Percentiles rank a stretch among this genome's conserved stretches.
These are phyloP conservation scores for Juglanconis juglandina DNA, from an alignment of 2,329 filamentous ascomycete species.

Conservation along the genomic window DNA sequence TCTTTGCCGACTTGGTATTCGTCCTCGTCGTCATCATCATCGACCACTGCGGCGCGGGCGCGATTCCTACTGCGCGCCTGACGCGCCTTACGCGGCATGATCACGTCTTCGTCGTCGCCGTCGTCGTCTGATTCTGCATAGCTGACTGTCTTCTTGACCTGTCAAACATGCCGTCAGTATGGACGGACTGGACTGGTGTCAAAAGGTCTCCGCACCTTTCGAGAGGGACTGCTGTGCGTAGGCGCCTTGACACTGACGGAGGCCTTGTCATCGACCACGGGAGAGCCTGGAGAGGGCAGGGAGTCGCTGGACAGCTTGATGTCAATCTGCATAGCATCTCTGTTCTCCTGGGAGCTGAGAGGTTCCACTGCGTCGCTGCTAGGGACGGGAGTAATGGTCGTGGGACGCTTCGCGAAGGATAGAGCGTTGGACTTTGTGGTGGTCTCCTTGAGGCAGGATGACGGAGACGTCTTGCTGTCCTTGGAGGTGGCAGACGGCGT, in stretches of 20 bases:
- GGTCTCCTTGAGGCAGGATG: conserved; percentile 43
- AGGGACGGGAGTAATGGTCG: conserved; percentile 67
- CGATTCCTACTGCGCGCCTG: conserved; percentile 38
- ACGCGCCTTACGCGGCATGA: conserved; percentile 43
- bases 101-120: conserved; percentile 72
- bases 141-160: conserved; percentile 60
- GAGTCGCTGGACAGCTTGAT: conserved; percentile 52
- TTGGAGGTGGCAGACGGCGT: conserved; percentile 24
- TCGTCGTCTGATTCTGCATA: conserved; percentile 86
- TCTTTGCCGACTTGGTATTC: conserved; percentile 62
- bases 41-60: conserved; percentile 58
- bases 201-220: conserved; percentile 60
- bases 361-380: conserved; percentile 74
- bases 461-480: conserved; percentile 25
- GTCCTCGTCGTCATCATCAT: conserved; percentile 67
- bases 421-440: conserved; percentile 42
- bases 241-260: conserved; percentile 35
- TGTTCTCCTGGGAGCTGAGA: conserved; percentile 66
- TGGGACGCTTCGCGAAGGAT: conserved; percentile 35
- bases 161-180: neutral
- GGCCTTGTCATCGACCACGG: conserved; percentile 31
- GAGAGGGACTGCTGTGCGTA: conserved; percentile 67
- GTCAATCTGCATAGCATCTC: conserved; percentile 38
- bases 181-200: too few relatives aligned
- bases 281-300: conserved; percentile 38